Conservation (phyloP, 805 yeast genomes). For the Limtongia smithiae region DNA sequence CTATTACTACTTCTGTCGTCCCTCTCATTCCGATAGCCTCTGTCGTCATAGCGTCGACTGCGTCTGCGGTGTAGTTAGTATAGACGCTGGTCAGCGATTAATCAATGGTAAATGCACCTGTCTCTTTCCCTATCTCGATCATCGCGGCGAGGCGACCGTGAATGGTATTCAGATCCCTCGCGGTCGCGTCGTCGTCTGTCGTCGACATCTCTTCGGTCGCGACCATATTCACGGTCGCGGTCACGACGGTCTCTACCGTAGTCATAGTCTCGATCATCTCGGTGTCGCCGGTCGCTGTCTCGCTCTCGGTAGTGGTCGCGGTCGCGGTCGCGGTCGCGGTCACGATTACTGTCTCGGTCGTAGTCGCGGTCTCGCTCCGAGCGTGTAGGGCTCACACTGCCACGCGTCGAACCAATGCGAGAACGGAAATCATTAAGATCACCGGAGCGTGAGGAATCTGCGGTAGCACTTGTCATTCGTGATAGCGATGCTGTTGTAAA, state of each 20-base stretch:
- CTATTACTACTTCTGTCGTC: constrained; percentile 2
- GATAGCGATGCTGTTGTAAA: constrained; percentile 1
- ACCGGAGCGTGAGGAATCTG: constrained; percentile 1
- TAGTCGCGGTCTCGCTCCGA: constrained; percentile 17
- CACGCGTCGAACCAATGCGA: constrained; percentile 3
- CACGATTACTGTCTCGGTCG: background rate
- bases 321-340: background rate
- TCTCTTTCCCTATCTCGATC: background rate
- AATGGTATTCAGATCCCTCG: constrained; percentile 1
- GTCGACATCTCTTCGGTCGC: constrained; percentile 11
- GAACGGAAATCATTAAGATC: constrained; percentile 3
- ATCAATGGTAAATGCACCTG: background rate
- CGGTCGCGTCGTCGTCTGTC: constrained; percentile 3
- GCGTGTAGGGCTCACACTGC: background rate
- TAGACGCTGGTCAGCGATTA: background rate
- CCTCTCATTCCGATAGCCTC: constrained; percentile 4
- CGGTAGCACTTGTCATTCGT: background rate
- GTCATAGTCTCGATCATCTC: constrained; percentile 17
- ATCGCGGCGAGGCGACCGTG: constrained; percentile 15
- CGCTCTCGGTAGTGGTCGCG: constrained; percentile 8
- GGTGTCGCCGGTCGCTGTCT: constrained; percentile 14
- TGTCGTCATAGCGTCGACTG: constrained; percentile 10
- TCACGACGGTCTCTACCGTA: constrained; percentile 10
- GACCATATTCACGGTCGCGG: constrained; percentile 12
- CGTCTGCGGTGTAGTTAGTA: background rate